Evolutionary conservation across 495 filamentous ascomycete species (phyloP), one percentile per base, ranked within the genome.

Genomic region (Penicillium fimorum): DNA sequence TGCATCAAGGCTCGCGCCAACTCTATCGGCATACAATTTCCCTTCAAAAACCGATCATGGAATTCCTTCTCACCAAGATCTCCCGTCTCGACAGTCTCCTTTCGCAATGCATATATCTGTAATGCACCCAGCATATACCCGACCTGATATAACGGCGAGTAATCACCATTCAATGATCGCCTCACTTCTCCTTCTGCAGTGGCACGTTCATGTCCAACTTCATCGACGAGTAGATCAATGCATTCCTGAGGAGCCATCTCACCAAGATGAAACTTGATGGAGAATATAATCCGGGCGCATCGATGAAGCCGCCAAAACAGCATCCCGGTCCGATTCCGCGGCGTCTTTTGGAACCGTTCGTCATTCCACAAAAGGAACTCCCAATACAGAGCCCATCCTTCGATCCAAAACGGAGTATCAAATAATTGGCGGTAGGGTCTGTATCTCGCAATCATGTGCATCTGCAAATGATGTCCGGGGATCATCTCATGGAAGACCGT

Each of bases 401-500:
- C 80, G 22, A 79, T 73, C 68, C 68, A 81, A 58, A 82, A 83
- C 1, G 78, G 79, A 1, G 78, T 83, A 43, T 70, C 66, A 58
- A 81, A 81, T 2, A 81, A 52, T 18, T 60, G 55, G 12, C 79
- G 74, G 61, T 83, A 77, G 5, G 76, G 70, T 47, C 58, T 67
- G 51, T 72, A 60, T 11, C 78, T 72, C 11, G 67, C 67, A 18
- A 70, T 71, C 42, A 74, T 62, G 56, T 74, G 72, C 38, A 75
- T 56, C 53, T 83, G 80, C 30, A 83, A 64, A 49, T 78, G 78
- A 59, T 83, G 78, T 15, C 79, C 78, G 0, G 80, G 79, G 30
- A 83, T 78, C 70, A 82, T 73, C 66, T 83, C 80, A 63, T 83
- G 79, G 57, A 80, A 80, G 8, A 77, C 77, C 1, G 76, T 82